Conservation (phyloP, 768 basidiomycete genomes). For the Pisolithus tinctorius region DNA sequence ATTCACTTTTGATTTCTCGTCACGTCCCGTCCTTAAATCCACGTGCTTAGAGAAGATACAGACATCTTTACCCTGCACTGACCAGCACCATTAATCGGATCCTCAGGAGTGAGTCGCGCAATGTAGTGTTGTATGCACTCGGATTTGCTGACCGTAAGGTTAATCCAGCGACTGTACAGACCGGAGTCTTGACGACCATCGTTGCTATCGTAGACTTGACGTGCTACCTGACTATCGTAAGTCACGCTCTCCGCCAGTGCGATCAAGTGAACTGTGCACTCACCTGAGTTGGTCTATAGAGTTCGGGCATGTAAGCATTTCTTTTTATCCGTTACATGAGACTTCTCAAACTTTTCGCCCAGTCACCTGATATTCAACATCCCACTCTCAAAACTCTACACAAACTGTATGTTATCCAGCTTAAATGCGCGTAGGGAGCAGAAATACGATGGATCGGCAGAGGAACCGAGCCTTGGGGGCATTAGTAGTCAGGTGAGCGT, state of each 20-base stretch:
- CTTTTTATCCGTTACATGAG: too few species aligned
- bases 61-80: background rate
- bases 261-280: background rate
- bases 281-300: background rate
- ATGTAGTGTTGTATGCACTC: too few species aligned
- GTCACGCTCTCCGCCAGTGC: background rate
- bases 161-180: background rate
- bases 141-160: too few species aligned
- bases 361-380: background rate
- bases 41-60: background rate
- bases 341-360: background rate
- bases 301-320: background rate
- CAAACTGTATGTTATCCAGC: background rate
- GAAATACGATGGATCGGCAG: background rate
- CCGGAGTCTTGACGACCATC: background rate
- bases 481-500: background rate
- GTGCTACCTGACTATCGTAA: background rate
- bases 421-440: background rate
- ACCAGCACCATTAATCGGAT: background rate
- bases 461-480: background rate
- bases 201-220: background rate
- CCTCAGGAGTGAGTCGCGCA: background rate
- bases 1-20: background rate
- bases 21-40: background rate
- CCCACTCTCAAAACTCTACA: background rate